Conservation (phyloP, 148 eudicot genomes). For the Bassia scoparia region DNA sequence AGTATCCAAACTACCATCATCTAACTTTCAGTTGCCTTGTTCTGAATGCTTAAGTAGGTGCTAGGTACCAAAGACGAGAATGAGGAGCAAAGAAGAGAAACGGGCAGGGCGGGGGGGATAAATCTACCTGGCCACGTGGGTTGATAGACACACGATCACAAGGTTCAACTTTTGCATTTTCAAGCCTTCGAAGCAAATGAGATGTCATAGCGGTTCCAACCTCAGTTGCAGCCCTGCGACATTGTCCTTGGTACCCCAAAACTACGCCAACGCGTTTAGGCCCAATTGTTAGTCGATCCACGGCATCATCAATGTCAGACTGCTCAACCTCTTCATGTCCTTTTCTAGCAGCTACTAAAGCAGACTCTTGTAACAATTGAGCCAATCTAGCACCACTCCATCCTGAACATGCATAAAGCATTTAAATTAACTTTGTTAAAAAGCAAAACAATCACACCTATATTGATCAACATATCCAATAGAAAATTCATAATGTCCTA, state of each 20-base stretch:
- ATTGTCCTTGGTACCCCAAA: constrained; percentile 78
- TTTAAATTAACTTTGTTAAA: not conserved
- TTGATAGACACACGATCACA: constrained; percentile 81
- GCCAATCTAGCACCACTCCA: constrained; percentile 94
- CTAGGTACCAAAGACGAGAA: not conserved
- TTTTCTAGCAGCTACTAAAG: constrained; percentile 90
- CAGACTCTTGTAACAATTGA: constrained; percentile 92
- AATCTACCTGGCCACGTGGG: constrained; percentile 84
- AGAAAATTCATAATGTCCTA: not conserved
- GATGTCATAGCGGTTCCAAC: constrained; percentile 83
- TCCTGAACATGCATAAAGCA: constrained; percentile 44
- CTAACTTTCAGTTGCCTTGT: not conserved
- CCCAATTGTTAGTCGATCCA: constrained; percentile 83
- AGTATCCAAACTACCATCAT: not conserved
- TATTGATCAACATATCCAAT: not conserved
- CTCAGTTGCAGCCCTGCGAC: constrained; percentile 81
- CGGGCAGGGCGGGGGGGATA: too few species aligned
- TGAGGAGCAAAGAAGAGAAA: not conserved
- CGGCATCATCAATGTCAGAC: constrained; percentile 86
- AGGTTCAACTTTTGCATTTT: constrained; percentile 72
- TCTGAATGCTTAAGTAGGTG: not conserved
- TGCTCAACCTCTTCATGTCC: constrained; percentile 59
- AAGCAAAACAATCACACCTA: constrained; percentile 1
- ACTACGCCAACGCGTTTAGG: constrained; percentile 71
- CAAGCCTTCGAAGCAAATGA: constrained; percentile 68